Conservation (phyloP, 1,284 basidiomycete genomes). For the Erythrobasidium hasegawianum region DNA sequence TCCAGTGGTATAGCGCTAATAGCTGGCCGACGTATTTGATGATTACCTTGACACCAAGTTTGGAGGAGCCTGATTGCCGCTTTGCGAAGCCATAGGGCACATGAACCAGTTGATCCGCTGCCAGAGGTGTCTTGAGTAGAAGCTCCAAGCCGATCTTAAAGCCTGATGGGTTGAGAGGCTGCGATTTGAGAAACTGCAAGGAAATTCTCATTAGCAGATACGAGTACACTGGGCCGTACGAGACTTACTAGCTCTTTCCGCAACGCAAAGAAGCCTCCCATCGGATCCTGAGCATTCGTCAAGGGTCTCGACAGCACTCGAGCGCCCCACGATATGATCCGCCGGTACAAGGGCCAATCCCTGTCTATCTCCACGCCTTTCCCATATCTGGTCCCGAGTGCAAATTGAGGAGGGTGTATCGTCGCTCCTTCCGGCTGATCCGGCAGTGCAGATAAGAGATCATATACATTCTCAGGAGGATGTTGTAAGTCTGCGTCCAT, state of each 20-base stretch:
- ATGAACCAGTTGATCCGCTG: conserved; percentile 34
- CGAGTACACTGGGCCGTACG: neutral
- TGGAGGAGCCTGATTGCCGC: conserved; percentile 40
- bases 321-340: conserved; percentile 54
- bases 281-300: conserved; percentile 53
- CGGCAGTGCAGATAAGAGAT: conserved; percentile 47
- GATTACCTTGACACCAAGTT: conserved; percentile 43
- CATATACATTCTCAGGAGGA: conserved; percentile 53
- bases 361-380: conserved; percentile 53
- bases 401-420: conserved; percentile 44
- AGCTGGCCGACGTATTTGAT: conserved; percentile 44
- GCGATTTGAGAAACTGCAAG: conserved; percentile 38
- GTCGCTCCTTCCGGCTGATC: conserved; percentile 53
- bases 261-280: conserved; percentile 55
- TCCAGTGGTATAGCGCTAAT: conserved; percentile 42
- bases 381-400: conserved; percentile 54
- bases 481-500: conserved; percentile 56
- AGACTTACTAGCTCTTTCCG: conserved; percentile 50
- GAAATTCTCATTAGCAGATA: neutral
- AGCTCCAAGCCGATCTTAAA: conserved; percentile 46
- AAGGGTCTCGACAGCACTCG: conserved; percentile 52
- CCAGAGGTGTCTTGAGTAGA: conserved; percentile 41
- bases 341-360: conserved; percentile 54
- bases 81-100: conserved; percentile 43
- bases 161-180: conserved; percentile 43